A percentile compares a stretch with the other conserved stretches of the same genome.
phyloP scores from a whole-genome alignment of 768 basidiomycete genomes.

The Lyophyllum shimeji region DNA sequence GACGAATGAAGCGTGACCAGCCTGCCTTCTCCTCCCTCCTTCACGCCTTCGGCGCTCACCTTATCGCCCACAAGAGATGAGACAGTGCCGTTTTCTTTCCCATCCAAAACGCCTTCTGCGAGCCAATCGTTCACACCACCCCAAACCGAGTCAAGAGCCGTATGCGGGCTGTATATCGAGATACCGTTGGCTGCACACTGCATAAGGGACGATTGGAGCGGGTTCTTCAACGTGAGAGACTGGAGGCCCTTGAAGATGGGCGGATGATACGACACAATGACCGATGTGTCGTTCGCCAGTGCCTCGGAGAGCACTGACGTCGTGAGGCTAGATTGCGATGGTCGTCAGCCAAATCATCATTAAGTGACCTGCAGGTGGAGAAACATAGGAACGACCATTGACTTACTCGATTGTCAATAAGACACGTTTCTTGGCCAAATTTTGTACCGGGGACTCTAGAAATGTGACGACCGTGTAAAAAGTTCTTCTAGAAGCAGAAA shows the following conservation, averaged over 20 bases:
- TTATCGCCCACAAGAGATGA: constrained; percentile 40
- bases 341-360: neutral
- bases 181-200: constrained; percentile 81
- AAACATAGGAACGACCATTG: neutral
- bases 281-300: constrained; percentile 53
- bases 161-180: constrained; percentile 87
- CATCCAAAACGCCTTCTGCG: constrained; percentile 50
- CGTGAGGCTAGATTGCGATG: constrained; percentile 55
- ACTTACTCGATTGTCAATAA: constrained; percentile 73
- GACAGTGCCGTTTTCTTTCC: constrained; percentile 33
- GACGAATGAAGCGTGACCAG: constrained; percentile 61
- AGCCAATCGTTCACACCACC: constrained; percentile 94
- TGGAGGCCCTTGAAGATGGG: constrained; percentile 76
- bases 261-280: constrained; percentile 84
- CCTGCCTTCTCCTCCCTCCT: constrained; percentile 66
- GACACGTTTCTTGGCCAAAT: constrained; percentile 45
- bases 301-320: constrained; percentile 71
- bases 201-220: constrained; percentile 80
- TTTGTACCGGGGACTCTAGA: constrained; percentile 56
- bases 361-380: no score
- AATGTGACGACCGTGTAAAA: constrained; percentile 3
- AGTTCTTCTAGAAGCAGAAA: neutral
- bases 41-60: constrained; percentile 32
- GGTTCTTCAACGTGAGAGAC: constrained; percentile 73
- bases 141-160: constrained; percentile 79